These are phyloP conservation scores for Heterobasidion occidentale DNA, from an alignment of 1,284 basidiomycete genomes.

Conservation along the genomic window DNA sequence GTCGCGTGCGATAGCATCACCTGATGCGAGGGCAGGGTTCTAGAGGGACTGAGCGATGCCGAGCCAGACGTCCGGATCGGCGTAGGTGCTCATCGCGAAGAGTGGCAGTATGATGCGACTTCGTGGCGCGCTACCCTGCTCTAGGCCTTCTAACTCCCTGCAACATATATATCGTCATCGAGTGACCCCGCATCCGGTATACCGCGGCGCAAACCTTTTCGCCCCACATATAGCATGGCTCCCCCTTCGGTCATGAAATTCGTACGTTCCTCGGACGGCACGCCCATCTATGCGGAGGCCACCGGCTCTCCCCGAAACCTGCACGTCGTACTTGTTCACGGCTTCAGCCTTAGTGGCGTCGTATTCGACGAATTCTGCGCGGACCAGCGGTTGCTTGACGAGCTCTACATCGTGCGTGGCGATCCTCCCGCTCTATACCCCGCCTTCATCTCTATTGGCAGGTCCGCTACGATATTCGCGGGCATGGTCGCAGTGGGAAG, in stretches of 20 bases:
- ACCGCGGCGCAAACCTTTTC: no score
- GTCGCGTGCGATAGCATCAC: no score
- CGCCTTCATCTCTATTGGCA: neutral
- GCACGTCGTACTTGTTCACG: conserved; percentile 15
- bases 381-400: neutral
- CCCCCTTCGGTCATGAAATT: neutral
- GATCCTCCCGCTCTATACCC: neutral
- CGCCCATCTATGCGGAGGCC: conserved; percentile 16
- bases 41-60: no score
- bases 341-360: conserved; percentile 9
- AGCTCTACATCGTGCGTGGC: conserved; percentile 14
- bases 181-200: no score
- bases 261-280: conserved; percentile 16
- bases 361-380: conserved; percentile 14
- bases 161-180: no score
- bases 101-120: no score
- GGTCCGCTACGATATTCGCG: conserved; percentile 15
- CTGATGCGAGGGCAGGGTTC: no score
- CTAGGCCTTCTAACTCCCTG: no score
- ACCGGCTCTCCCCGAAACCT: conserved; percentile 14
- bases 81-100: no score
- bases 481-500: conserved; percentile 16
- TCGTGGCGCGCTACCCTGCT: no score
- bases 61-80: neutral
- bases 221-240: neutral